phyloP scores from a whole-genome alignment of 768 basidiomycete genomes.

The Pisolithus sp. region DNA sequence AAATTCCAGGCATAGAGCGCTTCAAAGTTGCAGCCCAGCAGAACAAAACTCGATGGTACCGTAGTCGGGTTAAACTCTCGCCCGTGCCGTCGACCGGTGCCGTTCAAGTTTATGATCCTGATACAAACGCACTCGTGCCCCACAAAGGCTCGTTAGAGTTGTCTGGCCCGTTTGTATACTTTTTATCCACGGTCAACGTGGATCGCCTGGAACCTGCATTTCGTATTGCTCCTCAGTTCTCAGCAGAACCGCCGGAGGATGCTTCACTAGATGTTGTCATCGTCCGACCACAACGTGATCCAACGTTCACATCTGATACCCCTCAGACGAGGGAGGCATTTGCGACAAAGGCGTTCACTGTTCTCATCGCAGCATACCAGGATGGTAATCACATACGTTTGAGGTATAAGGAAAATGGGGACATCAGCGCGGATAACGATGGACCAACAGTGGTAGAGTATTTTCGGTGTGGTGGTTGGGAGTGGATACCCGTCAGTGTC shows the following conservation, averaged over 20 bases:
- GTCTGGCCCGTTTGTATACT: slow-evolving; percentile 80
- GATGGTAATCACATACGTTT: slow-evolving; percentile 66
- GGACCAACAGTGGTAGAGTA: slow-evolving; percentile 68
- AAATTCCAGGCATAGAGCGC: slow-evolving; percentile 72
- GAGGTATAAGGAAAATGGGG: slow-evolving; percentile 44
- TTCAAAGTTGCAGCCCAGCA: slow-evolving; percentile 81
- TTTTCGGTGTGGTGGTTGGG: slow-evolving; percentile 72
- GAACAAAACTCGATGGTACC: slow-evolving; percentile 71
- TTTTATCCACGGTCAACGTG: slow-evolving; percentile 75
- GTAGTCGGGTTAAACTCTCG: slow-evolving; percentile 50
- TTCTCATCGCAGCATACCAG: slow-evolving; percentile 67
- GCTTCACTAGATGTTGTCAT: slow-evolving; percentile 67
- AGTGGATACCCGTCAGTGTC: slow-evolving; percentile 73
- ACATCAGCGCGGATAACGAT: slow-evolving; percentile 34
- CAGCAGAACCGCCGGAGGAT: slow-evolving; percentile 36
- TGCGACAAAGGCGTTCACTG: slow-evolving; percentile 44
- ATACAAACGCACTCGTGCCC: slow-evolving; percentile 40
- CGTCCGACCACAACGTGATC: slow-evolving; percentile 65
- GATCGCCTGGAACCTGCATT: slow-evolving; percentile 84
- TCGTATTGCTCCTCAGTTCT: slow-evolving; percentile 62
- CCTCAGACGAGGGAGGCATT: slow-evolving; percentile 42
- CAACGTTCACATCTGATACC: slow-evolving; percentile 36
- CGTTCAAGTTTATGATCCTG: slow-evolving; percentile 58
- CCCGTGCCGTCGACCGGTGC: slow-evolving; percentile 34
- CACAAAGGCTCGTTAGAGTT: slow-evolving; percentile 40